Percentiles rank a stretch among this genome's conserved stretches.
Conservation (phyloP, 1,284 basidiomycete species). For the Puccinia coronata region DNA sequence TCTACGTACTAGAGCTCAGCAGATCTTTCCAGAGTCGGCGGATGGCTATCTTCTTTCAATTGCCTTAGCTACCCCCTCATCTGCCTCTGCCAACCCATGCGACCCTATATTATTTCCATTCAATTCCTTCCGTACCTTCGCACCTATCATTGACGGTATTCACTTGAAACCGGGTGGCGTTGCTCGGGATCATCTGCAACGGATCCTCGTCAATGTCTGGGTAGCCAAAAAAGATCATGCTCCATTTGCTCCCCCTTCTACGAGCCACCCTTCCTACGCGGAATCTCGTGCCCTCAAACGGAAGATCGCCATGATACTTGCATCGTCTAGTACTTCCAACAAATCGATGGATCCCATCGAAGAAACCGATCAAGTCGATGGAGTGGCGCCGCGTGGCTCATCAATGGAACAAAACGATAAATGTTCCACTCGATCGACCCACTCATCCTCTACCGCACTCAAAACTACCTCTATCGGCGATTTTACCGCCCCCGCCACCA, state of each 20-base stretch:
- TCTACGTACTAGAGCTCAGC: not conserved
- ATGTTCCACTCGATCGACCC: not conserved
- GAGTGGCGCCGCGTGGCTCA: too few species aligned
- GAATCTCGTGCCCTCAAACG: not conserved
- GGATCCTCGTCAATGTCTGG: not conserved
- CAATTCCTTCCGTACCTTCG: not conserved
- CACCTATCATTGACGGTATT: not conserved
- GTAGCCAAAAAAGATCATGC: not conserved
- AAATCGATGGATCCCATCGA: not conserved
- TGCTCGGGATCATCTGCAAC: not conserved
- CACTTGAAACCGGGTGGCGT: not conserved
- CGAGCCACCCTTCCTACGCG: not conserved
- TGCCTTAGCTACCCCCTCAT: not conserved
- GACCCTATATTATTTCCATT: not conserved
- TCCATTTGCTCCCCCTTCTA: not conserved
- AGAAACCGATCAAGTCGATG: too few species aligned
- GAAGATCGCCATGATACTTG: not conserved
- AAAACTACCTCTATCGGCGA: not conserved
- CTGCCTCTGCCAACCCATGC: not conserved
- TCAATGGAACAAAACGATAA: not conserved
- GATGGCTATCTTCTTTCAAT: not conserved
- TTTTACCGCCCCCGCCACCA: not conserved
- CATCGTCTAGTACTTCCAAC: not conserved
- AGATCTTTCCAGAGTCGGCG: not conserved
- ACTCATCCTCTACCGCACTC: not conserved